These are phyloP conservation scores for Fusarium sp. DNA, from an alignment of 2,329 filamentous ascomycete species.

Conservation along the genomic window DNA sequence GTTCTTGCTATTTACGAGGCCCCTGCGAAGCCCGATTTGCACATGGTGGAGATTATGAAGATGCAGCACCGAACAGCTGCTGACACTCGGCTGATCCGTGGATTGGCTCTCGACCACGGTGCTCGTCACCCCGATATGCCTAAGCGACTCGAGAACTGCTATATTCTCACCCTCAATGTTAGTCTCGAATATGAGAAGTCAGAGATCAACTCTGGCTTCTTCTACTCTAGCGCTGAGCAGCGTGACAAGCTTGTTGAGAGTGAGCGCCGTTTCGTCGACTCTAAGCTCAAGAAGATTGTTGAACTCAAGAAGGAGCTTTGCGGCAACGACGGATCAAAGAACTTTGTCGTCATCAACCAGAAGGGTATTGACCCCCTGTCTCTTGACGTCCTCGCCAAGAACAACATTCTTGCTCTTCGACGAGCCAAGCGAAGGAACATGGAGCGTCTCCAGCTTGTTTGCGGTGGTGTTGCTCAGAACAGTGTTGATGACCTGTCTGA, in stretches of 20 bases:
- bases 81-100: conserved; percentile 95
- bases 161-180: conserved; percentile 95
- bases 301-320: conserved; percentile 98
- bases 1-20: conserved; percentile 94
- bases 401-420: conserved; percentile 94
- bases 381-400: conserved; percentile 96
- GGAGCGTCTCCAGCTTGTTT: conserved; percentile 96
- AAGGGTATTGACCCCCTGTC: conserved; percentile 99
- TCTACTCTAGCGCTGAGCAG: conserved; percentile 97
- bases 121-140: conserved; percentile 99
- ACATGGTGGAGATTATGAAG: conserved; percentile 99
- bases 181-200: conserved; percentile 99
- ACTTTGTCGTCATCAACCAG: conserved; percentile 98
- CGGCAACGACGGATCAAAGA: conserved; percentile 92
- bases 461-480: conserved; percentile 93
- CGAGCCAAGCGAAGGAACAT: conserved; percentile 98
- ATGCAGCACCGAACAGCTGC: conserved; percentile 98
- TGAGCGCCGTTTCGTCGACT: conserved; percentile 94
- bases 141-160: conserved; percentile 94
- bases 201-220: conserved; percentile 99
- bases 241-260: conserved; percentile 98
- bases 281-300: conserved; percentile 97
- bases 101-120: conserved; percentile 93
- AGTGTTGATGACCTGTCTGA: conserved; percentile 93
- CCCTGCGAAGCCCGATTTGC: conserved; percentile 92